Evolutionary conservation across 441 rosid species (phyloP), one percentile per base, ranked within the genome.

Genomic region (Erodium moschatum): DNA sequence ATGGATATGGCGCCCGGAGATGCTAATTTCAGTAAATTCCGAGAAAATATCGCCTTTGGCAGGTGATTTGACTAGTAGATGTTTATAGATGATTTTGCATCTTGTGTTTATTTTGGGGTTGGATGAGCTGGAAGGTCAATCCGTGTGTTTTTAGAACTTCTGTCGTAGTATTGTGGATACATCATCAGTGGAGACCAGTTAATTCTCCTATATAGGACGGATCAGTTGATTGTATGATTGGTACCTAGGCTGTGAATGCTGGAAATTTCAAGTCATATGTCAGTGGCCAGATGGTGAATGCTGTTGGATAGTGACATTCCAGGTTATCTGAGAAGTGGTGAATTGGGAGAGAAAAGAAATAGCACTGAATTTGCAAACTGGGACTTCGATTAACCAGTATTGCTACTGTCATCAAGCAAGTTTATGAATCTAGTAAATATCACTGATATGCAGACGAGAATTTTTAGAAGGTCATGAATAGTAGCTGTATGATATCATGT

Each of bases 141-240:
- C 52, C 52, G 4, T 46, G 52, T 46, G 52, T 46, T 46, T 46
- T 5, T 46, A 46, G 48, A 42, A n/a, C 13, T 46, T 11, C 52
- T 11, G 15, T n/a, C 1, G 52, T 46, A 46, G 52, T 13, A 10
- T 46, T 46, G 52, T 46, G 52, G 15, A 11, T 12, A 46, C 10
- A n/a, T 46, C 31, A 46, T 46, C 52, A 46, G 52, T 12, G 52
- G 52, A 46, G 52, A 46, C 52, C 52, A 46, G 52, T 46, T 46
- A 46, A 46, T 46, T n/a, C 10, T 11, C 15, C 15, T 46, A 11
- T 46, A 11, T 2, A 46, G 4, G 52, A 46, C 5, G 52, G 52
- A 46, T n/a, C 52, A 46, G n/a, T 46, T 46, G 10, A n/a, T 46
- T 12, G 5, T 46, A 3, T 11, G 48, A 42, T 42, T 42, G 9